phyloP scores from a whole-genome alignment of 805 yeast species.

The Candida coquimbonensis region DNA sequence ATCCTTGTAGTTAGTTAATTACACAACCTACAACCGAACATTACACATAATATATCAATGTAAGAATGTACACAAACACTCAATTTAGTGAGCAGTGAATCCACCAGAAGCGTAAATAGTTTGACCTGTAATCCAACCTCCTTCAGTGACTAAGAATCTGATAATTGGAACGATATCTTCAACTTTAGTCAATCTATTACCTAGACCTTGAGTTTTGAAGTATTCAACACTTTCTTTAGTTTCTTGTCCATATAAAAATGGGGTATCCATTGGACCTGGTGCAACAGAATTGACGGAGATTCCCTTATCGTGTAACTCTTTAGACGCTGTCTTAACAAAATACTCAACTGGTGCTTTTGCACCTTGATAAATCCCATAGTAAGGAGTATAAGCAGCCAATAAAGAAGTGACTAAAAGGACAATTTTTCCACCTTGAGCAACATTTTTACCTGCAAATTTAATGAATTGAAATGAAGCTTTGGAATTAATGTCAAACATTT shows the following conservation, averaged over 20 bases:
- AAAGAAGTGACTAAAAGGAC: conserved; percentile 55
- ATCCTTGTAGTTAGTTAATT: too few species aligned
- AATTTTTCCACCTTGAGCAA: conserved; percentile 47
- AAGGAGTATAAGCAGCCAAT: conserved; percentile 56
- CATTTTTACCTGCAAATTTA: conserved; percentile 44
- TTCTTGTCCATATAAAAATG: conserved; percentile 59
- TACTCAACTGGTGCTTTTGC: conserved; percentile 50
- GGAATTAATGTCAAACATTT: conserved; percentile 46
- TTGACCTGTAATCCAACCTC: conserved; percentile 68
- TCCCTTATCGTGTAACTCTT: conserved; percentile 39
- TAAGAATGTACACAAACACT: background rate
- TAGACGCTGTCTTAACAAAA: conserved; percentile 46
- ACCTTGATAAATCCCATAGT: conserved; percentile 48
- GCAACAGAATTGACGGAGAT: conserved; percentile 51
- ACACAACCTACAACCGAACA: too few species aligned
- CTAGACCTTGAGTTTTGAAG: conserved; percentile 45
- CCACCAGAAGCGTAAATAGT: conserved; percentile 60
- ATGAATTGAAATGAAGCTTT: conserved; percentile 57
- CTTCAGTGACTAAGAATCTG: conserved; percentile 54
- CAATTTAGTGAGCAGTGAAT: conserved; percentile 49
- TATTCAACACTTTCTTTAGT: conserved; percentile 42
- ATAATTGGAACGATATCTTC: conserved; percentile 59
- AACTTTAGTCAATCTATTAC: conserved; percentile 47
- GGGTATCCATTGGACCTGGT: conserved; percentile 65
- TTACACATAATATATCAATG: too few species aligned